Evolutionary conservation across 2,329 filamentous ascomycete genomes (phyloP).

Genomic region (Hypoxylon sp.): DNA sequence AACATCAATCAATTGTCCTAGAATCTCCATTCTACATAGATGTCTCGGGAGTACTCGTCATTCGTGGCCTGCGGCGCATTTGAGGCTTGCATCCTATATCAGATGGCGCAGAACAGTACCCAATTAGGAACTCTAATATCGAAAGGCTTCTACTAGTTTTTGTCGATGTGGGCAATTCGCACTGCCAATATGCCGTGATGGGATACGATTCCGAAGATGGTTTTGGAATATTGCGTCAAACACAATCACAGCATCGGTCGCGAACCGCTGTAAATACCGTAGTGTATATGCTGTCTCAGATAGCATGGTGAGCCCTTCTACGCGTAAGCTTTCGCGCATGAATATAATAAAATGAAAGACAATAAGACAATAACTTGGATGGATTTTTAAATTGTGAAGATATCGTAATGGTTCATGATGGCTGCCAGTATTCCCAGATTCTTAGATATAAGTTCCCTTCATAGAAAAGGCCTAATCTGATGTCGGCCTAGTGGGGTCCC

Average conservation of each 20-base stretch:
- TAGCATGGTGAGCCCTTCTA: slow-evolving; percentile 6
- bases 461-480: too few species aligned
- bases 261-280: neutral
- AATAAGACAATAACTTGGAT: slow-evolving; percentile 8
- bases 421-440: neutral
- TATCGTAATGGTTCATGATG: neutral
- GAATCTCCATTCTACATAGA: neutral
- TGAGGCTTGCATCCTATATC: neutral
- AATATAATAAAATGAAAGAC: slow-evolving; percentile 19
- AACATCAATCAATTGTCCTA: neutral
- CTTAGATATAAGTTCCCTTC: neutral
- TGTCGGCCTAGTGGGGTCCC: too few species aligned
- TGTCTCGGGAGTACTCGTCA: neutral
- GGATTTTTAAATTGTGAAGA: neutral
- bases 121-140: neutral
- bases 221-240: neutral
- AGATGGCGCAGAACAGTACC: neutral
- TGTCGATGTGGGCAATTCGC: neutral
- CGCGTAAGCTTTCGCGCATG: slow-evolving; percentile 24
- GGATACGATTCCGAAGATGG: neutral
- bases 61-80: neutral
- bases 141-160: neutral
- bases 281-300: slow-evolving; percentile 7
- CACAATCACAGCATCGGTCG: neutral
- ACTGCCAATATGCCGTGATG: neutral